Evolutionary conservation across 352 stramenopile species (phyloP), one percentile per base, ranked within the genome.

Genomic region (Phytophthora pinifolia): DNA sequence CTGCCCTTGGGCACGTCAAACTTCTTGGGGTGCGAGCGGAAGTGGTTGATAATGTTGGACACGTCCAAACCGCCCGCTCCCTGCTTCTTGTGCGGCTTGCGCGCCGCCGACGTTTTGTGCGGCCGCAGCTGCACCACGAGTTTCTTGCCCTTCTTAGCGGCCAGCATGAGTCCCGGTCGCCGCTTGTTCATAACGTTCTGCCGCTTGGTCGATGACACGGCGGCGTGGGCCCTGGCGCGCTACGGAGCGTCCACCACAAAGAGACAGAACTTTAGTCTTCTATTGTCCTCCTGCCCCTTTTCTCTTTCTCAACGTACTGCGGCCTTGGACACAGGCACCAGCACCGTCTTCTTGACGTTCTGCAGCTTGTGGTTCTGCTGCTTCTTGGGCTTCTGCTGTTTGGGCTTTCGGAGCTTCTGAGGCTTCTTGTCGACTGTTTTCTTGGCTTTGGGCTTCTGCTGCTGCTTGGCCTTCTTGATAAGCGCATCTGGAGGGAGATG

Each of bases 21-120:
- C 70, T 92, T 94, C 44, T 75, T 86, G 17, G 80, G 80, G 54
- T 92, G 79, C 45, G 77, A 74, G 36, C 69, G 74, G 48, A 88
- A 91, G 62, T 94, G 83, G 62, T 76, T 70, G 46, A 87, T 70
- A 56, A 91, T 91, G 59, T 89, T 89, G 39, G 79, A 89, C 42
- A 89, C 79, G 49, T 91, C 77, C 32, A 91, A 61, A 30, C 65
- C 70, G 25, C 25, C 6, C 25, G 25, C 25, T 31, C 65, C 53
- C 35, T 55, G 48, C 20, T 48, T 58, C 43, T 68, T 59, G 15
- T 45, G 36, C 42, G 72, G 50, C 36, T 78, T 66, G 22, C 65
- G 71, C 18, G 61, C 65, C 2, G 65, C 66, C 51, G 75, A 80
- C 34, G 73, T 84, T 43, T 72, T 71, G 44, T 67, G 66, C 1